phyloP scores from a whole-genome alignment of 1,139 yeast species.

The Kodamaea fungicola region DNA sequence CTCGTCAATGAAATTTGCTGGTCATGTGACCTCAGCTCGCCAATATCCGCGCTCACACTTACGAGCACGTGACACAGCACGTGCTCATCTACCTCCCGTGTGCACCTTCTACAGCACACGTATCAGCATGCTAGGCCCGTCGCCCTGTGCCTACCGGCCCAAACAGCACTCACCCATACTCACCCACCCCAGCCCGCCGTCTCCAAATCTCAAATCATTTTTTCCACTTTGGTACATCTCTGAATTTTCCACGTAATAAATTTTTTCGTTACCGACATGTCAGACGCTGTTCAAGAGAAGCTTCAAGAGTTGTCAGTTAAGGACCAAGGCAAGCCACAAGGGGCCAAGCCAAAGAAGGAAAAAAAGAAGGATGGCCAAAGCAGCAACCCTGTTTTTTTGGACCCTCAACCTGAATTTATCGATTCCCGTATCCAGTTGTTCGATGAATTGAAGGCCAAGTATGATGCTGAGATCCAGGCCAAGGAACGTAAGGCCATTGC shows the following conservation, averaged over 20 bases:
- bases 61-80: too few species aligned
- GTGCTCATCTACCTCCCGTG: too few species aligned
- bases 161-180: too few species aligned
- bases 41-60: too few species aligned
- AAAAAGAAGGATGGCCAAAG: conserved; percentile 25
- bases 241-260: conserved; percentile 2
- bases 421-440: conserved; percentile 76
- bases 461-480: conserved; percentile 67
- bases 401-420: conserved; percentile 81
- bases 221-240: neutral
- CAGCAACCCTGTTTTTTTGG: conserved; percentile 45
- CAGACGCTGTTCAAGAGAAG: conserved; percentile 39
- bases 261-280: conserved; percentile 9
- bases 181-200: too few species aligned
- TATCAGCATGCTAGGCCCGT: too few species aligned
- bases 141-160: too few species aligned
- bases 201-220: neutral
- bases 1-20: neutral
- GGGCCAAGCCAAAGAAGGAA: conserved; percentile 28
- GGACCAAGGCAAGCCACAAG: conserved; percentile 17
- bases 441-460: conserved; percentile 74
- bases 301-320: conserved; percentile 50
- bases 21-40: neutral
- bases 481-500: conserved; percentile 59
- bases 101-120: too few species aligned